Base-by-base conservation (phyloP, 2,329 filamentous ascomycete genomes). In the Elsinoe ampelina region DNA sequence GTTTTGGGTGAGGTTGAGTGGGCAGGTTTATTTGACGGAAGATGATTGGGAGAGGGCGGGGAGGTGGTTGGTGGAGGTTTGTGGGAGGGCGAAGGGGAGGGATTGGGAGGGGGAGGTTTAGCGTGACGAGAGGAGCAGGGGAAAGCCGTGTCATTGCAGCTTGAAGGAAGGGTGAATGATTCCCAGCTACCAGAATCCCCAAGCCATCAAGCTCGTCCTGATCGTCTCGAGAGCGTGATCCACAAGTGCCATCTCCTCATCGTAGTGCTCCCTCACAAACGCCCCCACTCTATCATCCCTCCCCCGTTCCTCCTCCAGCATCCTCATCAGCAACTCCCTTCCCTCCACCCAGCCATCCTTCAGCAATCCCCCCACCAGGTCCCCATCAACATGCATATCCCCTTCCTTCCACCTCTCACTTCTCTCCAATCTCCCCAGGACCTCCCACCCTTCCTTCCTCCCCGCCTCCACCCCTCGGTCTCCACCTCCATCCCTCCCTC, bases 21-120 rank as follows among this genome's bases (percentile, higher is more conserved):
- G 81, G 12, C 90, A 95, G 75, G 79, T 93, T 0, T 97, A 93
- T 67, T 71, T 96, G n/a, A 88, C 89, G 22, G 68, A 85, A 61
- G 76, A 77, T 11, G 90, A 96, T 69, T 95, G 93, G 66, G 80
- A 85, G 67, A 87, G 81, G 80, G 78, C 79, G 3, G 87, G 77
- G 0, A 66, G 74, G 52, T 73, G 79, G 7, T 68, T 93, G 64
- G 79, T 80, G 66, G 72, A 74, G 34, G 62, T 87, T 4, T 83
- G 79, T 64, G 73, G 74, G 41, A 71, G 77, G 61, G 77, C 79
- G 32, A 72, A 71, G 42, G 71, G 69, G 47, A 75, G 73, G 4
- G 77, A 78, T 58, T 71, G 68, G 65, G 54, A 61, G 11, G 13
- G 4, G 26, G 22, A 26, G 22, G 22, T 26, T 5, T 30, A 30